Base-by-base conservation (phyloP, 2,329 filamentous ascomycete species). In the Daldinia eschscholtzii region DNA sequence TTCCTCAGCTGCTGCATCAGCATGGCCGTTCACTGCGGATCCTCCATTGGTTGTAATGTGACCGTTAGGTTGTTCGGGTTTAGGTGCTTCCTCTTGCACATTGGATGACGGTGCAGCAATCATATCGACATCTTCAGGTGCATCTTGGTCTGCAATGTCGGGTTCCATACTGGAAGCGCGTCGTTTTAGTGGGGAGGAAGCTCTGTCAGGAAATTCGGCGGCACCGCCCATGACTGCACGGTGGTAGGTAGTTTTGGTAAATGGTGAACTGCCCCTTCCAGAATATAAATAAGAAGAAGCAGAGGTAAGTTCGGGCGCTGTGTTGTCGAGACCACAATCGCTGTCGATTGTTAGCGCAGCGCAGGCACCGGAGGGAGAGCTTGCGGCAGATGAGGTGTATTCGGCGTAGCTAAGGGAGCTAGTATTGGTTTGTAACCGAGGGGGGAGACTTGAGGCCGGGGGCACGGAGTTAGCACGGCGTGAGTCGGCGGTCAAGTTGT, bases 101-200 rank as follows among this genome's bases (percentile, higher is more conserved):
- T 78, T 70, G 28, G 70, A 57, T 15, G 70, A 64, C 6, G 77
- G 75, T 6, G 79, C 78, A 13, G 77, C 73, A 58, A 79, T 75
- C 83, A 85, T 84, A 67, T 85, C 83, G 56, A 85, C 80, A 70
- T 86, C 84, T 70, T 81, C 83, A 62, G 77, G 77, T 61, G 79
- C 78, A 67, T 81, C 78, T 61, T 78, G 74, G 41, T 83, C 78
- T 42, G 57, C 64, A 9, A 37, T 53, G 26, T 86, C 85, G 57
- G 83, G 83, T 60, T 88, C 86, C 86, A 89, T 88, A 76, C 86
- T 89, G 66, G 87, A 89, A 39, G 88, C 88, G 70, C 86, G 84
- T 75, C 89, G 84, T 80, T 91, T 91, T 64, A 91, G 79, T 6
- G 89, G 89, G 20, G 89, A 91, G 30, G 88, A 90, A 20, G 89